Base-by-base conservation (phyloP, 2,329 filamentous ascomycete genomes). In the Sphaceloma murrayae region DNA sequence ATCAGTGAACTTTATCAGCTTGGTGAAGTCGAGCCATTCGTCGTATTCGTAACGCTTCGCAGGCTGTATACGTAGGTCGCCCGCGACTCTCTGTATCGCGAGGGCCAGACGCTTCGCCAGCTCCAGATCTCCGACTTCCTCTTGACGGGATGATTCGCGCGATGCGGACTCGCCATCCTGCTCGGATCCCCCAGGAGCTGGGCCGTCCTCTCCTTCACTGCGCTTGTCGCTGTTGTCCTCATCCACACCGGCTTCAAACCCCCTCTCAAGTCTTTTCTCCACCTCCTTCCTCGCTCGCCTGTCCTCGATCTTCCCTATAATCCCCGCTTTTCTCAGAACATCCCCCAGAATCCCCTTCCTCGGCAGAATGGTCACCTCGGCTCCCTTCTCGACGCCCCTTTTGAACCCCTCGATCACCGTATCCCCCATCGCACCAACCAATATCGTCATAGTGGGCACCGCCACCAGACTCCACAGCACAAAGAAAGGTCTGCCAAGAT, bases 391-490 rank as follows among this genome's bases (percentile, higher is more conserved):
- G 0, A 76, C 79, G 39, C 70, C 74, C n/a, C 68, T 67, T 53
- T 82, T 80, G 60, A 82, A 78, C 29, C 67, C 69, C 2, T 66
- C 64, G 9, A 94, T 80, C 14, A 94, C 74, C 0, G 88, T 95
- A 55, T 93, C 82, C 17, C 83, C 84, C 48, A 91, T 82, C 52
- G 88, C 83, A 8, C 78, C 82, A 50, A 93, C 83, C 9, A 95
- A 72, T 13, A 94, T 80, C 0, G 88, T 94, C 74, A 88, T 88
- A 2, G 84, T 88, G 0, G 88, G 88, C 2, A 94, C 71, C 0
- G 87, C 86, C 18, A 94, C 72, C 1, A 95, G 61, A 10, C 80
- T 85, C 88, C 88, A 95, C 46, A 94, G 80, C n/a, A 95, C 84
- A 55, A 94, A 95, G 59, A 94, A 94, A 0, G 84, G 77, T 45